These are phyloP conservation scores for Dryadomyces quercus-mongolicae DNA, from an alignment of 2,329 filamentous ascomycete species.

Conservation along the genomic window DNA sequence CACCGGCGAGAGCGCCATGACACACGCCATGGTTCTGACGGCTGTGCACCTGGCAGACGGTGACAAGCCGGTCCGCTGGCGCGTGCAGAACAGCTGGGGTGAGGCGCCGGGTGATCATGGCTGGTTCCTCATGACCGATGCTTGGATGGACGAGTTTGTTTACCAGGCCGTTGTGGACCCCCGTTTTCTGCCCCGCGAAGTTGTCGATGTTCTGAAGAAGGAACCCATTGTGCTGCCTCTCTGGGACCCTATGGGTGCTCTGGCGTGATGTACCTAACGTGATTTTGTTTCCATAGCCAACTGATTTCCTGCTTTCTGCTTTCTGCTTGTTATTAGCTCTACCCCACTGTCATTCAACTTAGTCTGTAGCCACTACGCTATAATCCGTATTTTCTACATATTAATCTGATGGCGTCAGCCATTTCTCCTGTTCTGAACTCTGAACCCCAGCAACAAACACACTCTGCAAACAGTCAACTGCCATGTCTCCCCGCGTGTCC, in stretches of 20 bases:
- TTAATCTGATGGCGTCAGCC: no score
- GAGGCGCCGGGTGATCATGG: conserved; percentile 58
- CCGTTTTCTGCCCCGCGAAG: conserved; percentile 49
- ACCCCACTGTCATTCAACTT: no score
- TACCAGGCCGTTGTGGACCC: conserved; percentile 81
- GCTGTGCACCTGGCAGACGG: conserved; percentile 65
- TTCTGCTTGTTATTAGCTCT: no score
- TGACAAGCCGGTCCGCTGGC: conserved; percentile 51
- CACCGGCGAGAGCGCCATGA: conserved; percentile 72
- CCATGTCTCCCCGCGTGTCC: background rate
- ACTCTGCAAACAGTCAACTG: no score
- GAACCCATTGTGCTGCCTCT: conserved; percentile 59
- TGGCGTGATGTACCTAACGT: conserved; percentile 37
- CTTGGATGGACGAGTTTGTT: conserved; percentile 68
- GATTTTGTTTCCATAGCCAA: background rate
- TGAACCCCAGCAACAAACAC: no score
- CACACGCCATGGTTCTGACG: conserved; percentile 85
- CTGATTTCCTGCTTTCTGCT: background rate
- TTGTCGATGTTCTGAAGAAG: conserved; percentile 58
- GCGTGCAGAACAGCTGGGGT: conserved; percentile 83
- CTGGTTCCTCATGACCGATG: conserved; percentile 83
- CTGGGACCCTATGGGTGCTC: conserved; percentile 71
- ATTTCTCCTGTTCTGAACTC: no score
- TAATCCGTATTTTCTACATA: no score
- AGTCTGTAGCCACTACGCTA: no score